Evolutionary conservation across 2,329 filamentous ascomycete genomes (phyloP), one percentile per base, ranked within the genome.

Genomic region (Talaromyces sp.): DNA sequence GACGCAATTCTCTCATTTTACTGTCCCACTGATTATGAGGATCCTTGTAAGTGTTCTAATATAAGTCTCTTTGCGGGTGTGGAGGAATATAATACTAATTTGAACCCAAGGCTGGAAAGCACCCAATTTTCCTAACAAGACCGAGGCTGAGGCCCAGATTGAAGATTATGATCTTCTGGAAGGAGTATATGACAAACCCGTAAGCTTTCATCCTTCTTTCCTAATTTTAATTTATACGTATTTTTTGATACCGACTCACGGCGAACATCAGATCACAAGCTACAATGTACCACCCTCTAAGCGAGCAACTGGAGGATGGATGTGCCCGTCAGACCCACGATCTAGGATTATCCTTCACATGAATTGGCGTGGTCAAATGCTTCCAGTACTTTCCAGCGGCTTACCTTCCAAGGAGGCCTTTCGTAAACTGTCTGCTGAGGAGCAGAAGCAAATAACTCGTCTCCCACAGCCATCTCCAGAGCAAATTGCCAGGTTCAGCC

Each of bases 281-380:
- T 74, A 73, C 63, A 70, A 69, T 41, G 19, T 68, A 16, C 65
- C 68, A 5, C 47, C 47, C 8, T 50, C 47, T 8, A 50, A 43
- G 41, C 56, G 52, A 13, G 59, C 69, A 24, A 24, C 64, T 3
- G 66, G 65, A 1, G 68, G 67, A 5, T 70, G 68, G 69, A 70
- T 71, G 69, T 33, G 57, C 0, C 60, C 52, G 2, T 67, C 47
- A 0, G 79, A 82, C 64, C 68, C 76, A 0, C 78, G 81, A 14
- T 72, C 65, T 16, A 74, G 78, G 3, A 72, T 82, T 10, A 69
- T 74, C 1, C 70, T 82, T 0, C 74, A 81, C 65, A 81, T 82
- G 72, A 81, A 81, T 67, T 81, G 77, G 78, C 70, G 74, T 24
- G 79, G 71, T 0, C 75, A 77, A 48, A 73, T 72, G 0, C 68